Evolutionary conservation across 495 filamentous ascomycete species (phyloP), one percentile per base, ranked within the genome.

Genomic region (Daldinia concentrica): DNA sequence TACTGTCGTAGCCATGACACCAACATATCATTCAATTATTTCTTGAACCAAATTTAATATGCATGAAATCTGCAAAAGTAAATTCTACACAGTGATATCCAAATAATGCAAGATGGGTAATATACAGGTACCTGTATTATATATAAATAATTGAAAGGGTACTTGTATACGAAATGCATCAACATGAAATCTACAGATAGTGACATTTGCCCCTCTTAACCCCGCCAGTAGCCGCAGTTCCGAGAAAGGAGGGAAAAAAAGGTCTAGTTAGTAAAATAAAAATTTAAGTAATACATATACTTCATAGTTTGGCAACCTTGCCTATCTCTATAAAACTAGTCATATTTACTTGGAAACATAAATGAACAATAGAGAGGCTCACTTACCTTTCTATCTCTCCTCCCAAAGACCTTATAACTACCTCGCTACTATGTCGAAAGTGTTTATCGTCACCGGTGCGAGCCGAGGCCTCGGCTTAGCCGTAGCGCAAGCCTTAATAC

Each of bases 391-490:
- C 39, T 6, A 17, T 41, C 17, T 17, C n/a, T 17, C 15, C 14
- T 19, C 1, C 9, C 15, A 22, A 29, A 26, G 14, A 24, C 19
- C 41, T 58, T 54, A n/a, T 52, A 41, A n/a, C n/a, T n/a, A n/a
- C n/a, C n/a, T n/a, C n/a, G 8, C 24, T 32, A 80, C 41, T 17
- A 80, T 78, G 76, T 76, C 82, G 24, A 91, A 91, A 78, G 86
- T 85, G 19, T 83, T 91, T 68, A 84, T 93, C 50, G 84, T 94
- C 30, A 93, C 91, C 4, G 92, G 92, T 15, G 86, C 87, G 15
- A 90, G 88, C 62, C 86, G 88, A 14, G 95, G 95, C 37, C 91
- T 98, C 67, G 95, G 95, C 54, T 86, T 91, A 24, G 93, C 93
- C 9, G 87, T 95, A 27, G 86, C 91, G 30, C 83, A 91, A 69